These are phyloP conservation scores for Xylaria sp. DNA, from an alignment of 2,329 filamentous ascomycete genomes.

Conservation along the genomic window DNA sequence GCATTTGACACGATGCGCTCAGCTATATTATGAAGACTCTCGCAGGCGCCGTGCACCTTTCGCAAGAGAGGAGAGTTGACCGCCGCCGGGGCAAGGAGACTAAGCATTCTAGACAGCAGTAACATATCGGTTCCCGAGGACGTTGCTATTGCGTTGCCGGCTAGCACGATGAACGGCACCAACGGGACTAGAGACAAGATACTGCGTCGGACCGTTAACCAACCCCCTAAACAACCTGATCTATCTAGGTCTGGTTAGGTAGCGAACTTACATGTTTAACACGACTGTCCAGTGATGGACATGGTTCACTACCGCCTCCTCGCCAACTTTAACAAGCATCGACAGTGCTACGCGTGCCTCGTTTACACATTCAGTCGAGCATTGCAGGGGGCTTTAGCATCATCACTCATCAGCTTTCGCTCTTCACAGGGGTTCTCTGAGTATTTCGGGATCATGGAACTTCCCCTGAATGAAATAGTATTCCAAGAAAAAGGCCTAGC, in stretches of 20 bases:
- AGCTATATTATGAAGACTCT: constrained; percentile 42
- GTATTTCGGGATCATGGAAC: background rate
- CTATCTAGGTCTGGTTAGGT: too few species aligned
- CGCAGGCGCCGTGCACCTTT: constrained; percentile 45
- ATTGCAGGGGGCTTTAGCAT: constrained; percentile 41
- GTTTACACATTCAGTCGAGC: constrained; percentile 44
- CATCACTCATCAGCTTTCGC: constrained; percentile 25
- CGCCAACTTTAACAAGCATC: constrained; percentile 37
- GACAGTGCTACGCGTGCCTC: constrained; percentile 42
- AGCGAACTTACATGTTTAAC: constrained; percentile 41
- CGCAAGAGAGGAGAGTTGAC: constrained; percentile 32
- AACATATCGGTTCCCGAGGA: constrained; percentile 40
- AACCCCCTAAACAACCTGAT: too few species aligned
- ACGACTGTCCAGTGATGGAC: constrained; percentile 34
- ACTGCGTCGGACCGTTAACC: constrained; percentile 31
- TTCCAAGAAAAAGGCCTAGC: constrained; percentile 30
- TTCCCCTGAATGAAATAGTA: background rate
- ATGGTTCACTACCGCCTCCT: constrained; percentile 26
- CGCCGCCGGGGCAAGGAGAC: constrained; percentile 34
- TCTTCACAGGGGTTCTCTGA: background rate
- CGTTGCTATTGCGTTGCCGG: constrained; percentile 47
- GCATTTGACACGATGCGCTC: constrained; percentile 41
- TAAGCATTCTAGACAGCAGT: constrained; percentile 40
- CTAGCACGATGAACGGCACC: constrained; percentile 45
- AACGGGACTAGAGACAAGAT: constrained; percentile 44